phyloP scores from a whole-genome alignment of 768 basidiomycete genomes.

The Kwoniella sp. region DNA sequence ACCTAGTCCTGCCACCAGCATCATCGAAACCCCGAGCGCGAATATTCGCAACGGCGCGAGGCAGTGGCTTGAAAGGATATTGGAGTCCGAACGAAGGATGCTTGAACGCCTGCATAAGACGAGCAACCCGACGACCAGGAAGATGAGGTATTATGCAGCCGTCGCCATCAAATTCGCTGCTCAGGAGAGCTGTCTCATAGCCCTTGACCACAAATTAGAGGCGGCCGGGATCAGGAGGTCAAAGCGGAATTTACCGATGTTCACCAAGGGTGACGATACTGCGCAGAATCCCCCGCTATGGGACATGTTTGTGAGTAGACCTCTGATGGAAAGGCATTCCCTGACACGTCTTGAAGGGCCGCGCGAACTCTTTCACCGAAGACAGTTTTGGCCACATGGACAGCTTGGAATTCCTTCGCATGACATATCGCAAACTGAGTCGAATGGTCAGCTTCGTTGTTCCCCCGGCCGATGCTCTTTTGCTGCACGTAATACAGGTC shows the following conservation, averaged over 20 bases:
- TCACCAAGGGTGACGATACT: constrained; percentile 10
- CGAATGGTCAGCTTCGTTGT: constrained; percentile 1
- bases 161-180: constrained; percentile 24
- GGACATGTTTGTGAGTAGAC: constrained; percentile 22
- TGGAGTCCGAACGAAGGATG: background rate
- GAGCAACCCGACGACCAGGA: constrained; percentile 4
- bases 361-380: constrained; percentile 2
- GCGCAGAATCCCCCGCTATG: constrained; percentile 2
- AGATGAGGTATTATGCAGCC: constrained; percentile 18
- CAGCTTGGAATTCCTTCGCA: background rate
- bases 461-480: background rate
- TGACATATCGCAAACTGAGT: background rate
- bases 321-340: background rate
- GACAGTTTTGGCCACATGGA: constrained; percentile 14
- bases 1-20: background rate
- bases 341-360: background rate
- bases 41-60: constrained; percentile 4
- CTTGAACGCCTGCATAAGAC: background rate
- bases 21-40: constrained; percentile 1
- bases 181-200: constrained; percentile 20
- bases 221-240: background rate
- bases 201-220: constrained; percentile 8
- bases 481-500: background rate
- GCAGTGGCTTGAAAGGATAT: constrained; percentile 13
- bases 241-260: background rate